Conservation (phyloP, 2,329 filamentous ascomycete species). For the Fusarium lateritium region DNA sequence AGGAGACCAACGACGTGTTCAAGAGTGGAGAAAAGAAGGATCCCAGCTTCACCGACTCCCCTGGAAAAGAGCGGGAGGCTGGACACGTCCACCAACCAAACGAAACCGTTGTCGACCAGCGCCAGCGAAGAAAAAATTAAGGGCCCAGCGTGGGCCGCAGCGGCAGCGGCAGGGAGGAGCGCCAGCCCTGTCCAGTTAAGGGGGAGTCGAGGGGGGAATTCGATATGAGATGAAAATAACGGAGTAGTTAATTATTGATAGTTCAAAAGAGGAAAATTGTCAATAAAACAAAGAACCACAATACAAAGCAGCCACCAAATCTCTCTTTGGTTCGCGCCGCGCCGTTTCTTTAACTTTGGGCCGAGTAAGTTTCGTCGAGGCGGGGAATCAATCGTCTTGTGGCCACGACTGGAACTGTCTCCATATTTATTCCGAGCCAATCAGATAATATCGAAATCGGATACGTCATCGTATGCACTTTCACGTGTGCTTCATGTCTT, state of each 20-base stretch:
- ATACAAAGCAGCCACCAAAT: conserved; percentile 11
- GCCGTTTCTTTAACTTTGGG: conserved; percentile 19
- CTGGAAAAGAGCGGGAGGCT: conserved; percentile 32
- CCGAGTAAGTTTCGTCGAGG: conserved; percentile 26
- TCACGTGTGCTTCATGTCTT: conserved; percentile 17
- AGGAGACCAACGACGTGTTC: conserved; percentile 44
- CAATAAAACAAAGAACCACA: conserved; percentile 3
- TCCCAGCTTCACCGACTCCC: conserved; percentile 46
- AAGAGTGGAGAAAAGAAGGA: conserved; percentile 39
- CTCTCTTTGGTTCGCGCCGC: conserved; percentile 13
- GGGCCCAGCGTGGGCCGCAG: conserved; percentile 41
- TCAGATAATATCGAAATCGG: conserved; percentile 30
- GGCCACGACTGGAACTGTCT: conserved; percentile 11
- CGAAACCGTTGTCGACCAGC: conserved; percentile 8
- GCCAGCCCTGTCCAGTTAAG: conserved; percentile 21
- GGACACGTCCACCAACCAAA: conserved; percentile 36
- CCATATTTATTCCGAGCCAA: conserved; percentile 42
- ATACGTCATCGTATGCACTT: conserved; percentile 32
- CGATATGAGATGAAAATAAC: not conserved
- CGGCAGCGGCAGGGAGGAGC: conserved; percentile 17
- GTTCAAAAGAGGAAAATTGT: conserved; percentile 11
- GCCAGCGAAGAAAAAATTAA: conserved; percentile 37
- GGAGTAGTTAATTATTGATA: conserved; percentile 2
- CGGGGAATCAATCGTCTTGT: conserved; percentile 30
- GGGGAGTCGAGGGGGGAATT: conserved; percentile 9